Evolutionary conservation across 768 basidiomycete genomes (phyloP), one percentile per base, ranked within the genome.

Genomic region (Tylopilus balloui): DNA sequence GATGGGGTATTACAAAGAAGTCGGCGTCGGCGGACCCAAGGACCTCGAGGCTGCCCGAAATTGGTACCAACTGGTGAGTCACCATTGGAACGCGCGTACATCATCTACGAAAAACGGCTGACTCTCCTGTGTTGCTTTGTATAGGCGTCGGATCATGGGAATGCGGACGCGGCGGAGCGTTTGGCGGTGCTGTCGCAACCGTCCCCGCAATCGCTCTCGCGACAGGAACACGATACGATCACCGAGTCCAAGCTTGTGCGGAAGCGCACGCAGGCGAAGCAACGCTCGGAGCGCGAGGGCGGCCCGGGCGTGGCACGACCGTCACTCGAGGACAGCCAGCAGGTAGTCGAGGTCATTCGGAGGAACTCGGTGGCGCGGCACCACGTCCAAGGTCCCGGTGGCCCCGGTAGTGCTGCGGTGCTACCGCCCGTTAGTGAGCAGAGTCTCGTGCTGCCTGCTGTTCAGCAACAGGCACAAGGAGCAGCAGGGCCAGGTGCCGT

Each of bases 1-100:
- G 1, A 85, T 97, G 80, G 95, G 94, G 1, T 97, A 97, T 64
- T 98, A 95, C 63, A 77, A 77, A 31, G 94, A 97, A 66, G 88
- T 97, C 1, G 95, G 95, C 2, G 86, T 98, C 6, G 93, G 92
- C 0, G 81, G 85, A 0, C 42, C 62, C 10, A 81, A 78, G 60
- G 78, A 87, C 60, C 46, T 89, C 31, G 77, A 76, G 0, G 72
- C 72, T 7, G 89, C 93, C 1, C 71, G 73, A 49, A 78, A 69
- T 61, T 98, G 93, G 92, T 98, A 98, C 66, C 68, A 71, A 24
- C 70, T 74, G 64, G 83, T 81, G 37, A 57, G 77, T 70, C 6
- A 4, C 14, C 8, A n/a, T n/a, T n/a, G n/a, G n/a, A n/a, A n/a
- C n/a, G n/a, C n/a, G n/a, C n/a, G n/a, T n/a, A n/a, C n/a, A n/a